phyloP scores from a whole-genome alignment of 805 yeast genomes.

The Schwanniomyces yamadae region DNA sequence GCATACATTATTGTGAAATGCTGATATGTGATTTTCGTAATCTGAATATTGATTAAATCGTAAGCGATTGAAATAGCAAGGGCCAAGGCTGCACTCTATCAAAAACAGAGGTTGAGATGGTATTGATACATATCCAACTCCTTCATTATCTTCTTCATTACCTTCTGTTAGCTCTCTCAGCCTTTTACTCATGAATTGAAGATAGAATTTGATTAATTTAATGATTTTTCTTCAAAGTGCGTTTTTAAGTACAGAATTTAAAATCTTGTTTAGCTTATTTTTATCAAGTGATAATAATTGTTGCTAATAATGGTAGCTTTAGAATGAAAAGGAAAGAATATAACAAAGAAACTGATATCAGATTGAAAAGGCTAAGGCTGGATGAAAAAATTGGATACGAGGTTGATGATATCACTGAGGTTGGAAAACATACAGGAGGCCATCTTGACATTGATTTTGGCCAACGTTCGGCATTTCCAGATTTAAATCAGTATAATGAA shows the following conservation, averaged over 20 bases:
- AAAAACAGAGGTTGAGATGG: neutral
- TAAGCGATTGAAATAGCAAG: slow-evolving; percentile 7
- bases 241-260: neutral
- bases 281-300: too few relatives aligned
- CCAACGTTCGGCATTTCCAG: slow-evolving; percentile 30
- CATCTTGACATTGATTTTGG: slow-evolving; percentile 28
- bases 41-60: slow-evolving; percentile 11
- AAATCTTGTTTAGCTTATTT: neutral
- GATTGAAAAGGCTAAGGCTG: slow-evolving; percentile 1
- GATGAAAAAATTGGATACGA: neutral
- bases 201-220: neutral
- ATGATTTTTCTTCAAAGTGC: neutral
- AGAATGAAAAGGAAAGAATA: neutral
- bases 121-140: neutral
- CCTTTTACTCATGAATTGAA: slow-evolving; percentile 6
- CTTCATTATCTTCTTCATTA: neutral
- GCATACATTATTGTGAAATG: slow-evolving; percentile 33
- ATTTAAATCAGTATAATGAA: slow-evolving; percentile 5
- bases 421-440: slow-evolving; percentile 12
- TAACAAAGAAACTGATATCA: neutral
- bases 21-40: slow-evolving; percentile 24
- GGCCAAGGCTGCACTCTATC: slow-evolving; percentile 7
- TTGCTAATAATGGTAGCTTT: slow-evolving; percentile 66
- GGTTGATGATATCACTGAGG: neutral
- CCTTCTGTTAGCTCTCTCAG: slow-evolving; percentile 7